A percentile compares a stretch with the other conserved stretches of the same genome.
These are phyloP conservation scores for Mariannaea sp. DNA, from an alignment of 2,329 filamentous ascomycete genomes.

Conservation along the genomic window DNA sequence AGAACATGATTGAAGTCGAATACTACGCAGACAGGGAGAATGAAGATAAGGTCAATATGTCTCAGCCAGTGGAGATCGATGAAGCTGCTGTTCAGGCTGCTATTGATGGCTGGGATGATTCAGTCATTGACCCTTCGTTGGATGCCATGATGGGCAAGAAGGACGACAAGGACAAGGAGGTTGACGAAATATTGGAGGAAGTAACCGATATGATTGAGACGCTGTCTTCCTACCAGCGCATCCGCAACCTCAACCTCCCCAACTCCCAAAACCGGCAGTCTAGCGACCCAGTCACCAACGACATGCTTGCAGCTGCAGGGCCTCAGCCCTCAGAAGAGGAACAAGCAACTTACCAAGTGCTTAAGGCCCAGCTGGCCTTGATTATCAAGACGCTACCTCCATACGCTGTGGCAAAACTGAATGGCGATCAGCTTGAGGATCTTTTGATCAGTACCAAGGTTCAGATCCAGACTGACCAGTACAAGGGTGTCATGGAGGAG, in stretches of 20 bases:
- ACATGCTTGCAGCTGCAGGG: constrained; percentile 70
- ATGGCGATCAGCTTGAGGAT: constrained; percentile 83
- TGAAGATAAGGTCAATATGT: constrained; percentile 41
- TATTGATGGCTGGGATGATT: constrained; percentile 64
- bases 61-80: constrained; percentile 50
- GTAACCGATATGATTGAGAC: constrained; percentile 79
- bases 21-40: constrained; percentile 49
- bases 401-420: constrained; percentile 82
- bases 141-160: constrained; percentile 58
- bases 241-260: constrained; percentile 72
- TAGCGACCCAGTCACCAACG: constrained; percentile 66
- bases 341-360: constrained; percentile 67
- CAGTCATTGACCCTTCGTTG: constrained; percentile 61
- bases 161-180: constrained; percentile 67
- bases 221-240: constrained; percentile 77
- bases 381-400: constrained; percentile 79
- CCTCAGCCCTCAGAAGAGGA: constrained; percentile 70
- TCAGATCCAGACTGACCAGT: constrained; percentile 72
- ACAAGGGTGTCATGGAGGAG: constrained; percentile 81
- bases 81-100: constrained; percentile 58
- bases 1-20: constrained; percentile 64
- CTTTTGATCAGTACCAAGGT: constrained; percentile 82
- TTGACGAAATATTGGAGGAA: constrained; percentile 72
- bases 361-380: constrained; percentile 75
- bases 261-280: constrained; percentile 65